Evolutionary conservation across 202 grass and related monocot genomes (phyloP).

Genomic region (Digitaria exilis): DNA sequence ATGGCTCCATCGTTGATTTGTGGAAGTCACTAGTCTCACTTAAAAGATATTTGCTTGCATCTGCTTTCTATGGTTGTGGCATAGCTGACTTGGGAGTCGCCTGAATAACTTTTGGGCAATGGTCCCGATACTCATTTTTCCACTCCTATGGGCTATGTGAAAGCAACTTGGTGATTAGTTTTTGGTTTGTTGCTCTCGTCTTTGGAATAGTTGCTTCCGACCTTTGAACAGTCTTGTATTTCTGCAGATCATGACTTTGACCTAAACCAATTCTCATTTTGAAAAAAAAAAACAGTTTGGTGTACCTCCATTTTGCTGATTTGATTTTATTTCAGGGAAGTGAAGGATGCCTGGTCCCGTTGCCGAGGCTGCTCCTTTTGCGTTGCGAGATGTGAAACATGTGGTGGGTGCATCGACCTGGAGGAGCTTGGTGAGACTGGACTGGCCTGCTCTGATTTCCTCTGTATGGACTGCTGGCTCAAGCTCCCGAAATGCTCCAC

Average conservation of each 20-base stretch:
- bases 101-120: slow-evolving; percentile 26
- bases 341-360: slow-evolving; percentile 32
- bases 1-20: slow-evolving; percentile 15
- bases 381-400: slow-evolving; percentile 82
- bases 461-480: slow-evolving; percentile 84
- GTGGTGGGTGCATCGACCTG: slow-evolving; percentile 74
- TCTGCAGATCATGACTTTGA: slow-evolving; percentile 33
- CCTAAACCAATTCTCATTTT: slow-evolving; percentile 25
- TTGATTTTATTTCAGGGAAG: slow-evolving; percentile 60
- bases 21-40: slow-evolving; percentile 24
- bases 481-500: slow-evolving; percentile 64
- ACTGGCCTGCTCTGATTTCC: slow-evolving; percentile 68
- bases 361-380: slow-evolving; percentile 83
- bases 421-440: slow-evolving; percentile 53
- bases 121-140: slow-evolving; percentile 21
- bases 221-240: slow-evolving; percentile 38
- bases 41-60: slow-evolving; percentile 32
- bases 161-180: slow-evolving; percentile 36
- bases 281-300: neutral
- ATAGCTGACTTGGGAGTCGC: slow-evolving; percentile 32
- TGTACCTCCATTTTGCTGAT: slow-evolving; percentile 18
- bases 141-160: slow-evolving; percentile 28
- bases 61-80: slow-evolving; percentile 32
- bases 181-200: slow-evolving; percentile 40
- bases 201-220: slow-evolving; percentile 31